Conservation (phyloP, 2,329 filamentous ascomycete genomes). For the Diaporthe citrichinensis region DNA sequence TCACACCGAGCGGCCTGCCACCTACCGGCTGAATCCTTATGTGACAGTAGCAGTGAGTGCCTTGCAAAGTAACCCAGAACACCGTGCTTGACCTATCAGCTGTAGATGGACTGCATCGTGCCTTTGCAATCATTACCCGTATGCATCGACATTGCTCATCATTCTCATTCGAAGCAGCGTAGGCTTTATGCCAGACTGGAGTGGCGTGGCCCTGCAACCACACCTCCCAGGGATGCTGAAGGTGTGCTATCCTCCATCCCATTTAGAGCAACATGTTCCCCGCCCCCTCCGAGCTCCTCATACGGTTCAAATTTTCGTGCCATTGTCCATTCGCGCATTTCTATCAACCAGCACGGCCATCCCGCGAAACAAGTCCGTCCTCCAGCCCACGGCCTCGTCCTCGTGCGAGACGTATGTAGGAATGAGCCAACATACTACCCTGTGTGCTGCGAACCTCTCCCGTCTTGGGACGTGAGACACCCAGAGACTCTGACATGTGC, state of each 20-base stretch:
- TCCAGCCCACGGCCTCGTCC: no score
- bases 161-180: not conserved
- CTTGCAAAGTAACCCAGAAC: not conserved
- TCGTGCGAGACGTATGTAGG: no score
- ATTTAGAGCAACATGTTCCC: not conserved
- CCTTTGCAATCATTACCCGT: not conserved
- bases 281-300: not conserved
- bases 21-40: slow-evolving; percentile 10
- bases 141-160: not conserved
- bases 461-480: no score
- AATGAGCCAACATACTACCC: no score
- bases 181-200: not conserved
- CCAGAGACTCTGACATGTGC: no score
- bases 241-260: not conserved
- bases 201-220: not conserved
- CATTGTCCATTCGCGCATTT: no score
- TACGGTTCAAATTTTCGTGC: not conserved
- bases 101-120: not conserved
- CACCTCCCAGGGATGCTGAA: not conserved
- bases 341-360: no score
- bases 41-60: slow-evolving; percentile 1
- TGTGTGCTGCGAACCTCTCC: no score
- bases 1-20: not conserved
- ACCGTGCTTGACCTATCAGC: not conserved
- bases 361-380: no score